phyloP scores from a whole-genome alignment of 805 yeast genomes.

The Starmerella scarabaei region DNA sequence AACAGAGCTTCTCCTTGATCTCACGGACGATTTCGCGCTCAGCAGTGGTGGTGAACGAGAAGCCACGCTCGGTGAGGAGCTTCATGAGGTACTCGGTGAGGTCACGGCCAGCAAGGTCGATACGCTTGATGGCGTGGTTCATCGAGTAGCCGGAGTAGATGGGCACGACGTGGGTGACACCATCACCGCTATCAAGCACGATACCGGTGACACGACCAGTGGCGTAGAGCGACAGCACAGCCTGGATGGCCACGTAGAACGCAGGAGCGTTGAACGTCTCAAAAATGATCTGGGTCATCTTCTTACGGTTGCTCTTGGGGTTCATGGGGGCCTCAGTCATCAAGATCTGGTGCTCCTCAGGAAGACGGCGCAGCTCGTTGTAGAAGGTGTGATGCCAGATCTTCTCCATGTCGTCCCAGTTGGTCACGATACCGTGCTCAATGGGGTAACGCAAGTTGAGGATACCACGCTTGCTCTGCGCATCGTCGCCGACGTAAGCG shows the following conservation, averaged over 20 bases:
- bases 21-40: conserved; percentile 93
- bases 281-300: conserved; percentile 98
- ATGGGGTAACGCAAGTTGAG: conserved; percentile 97
- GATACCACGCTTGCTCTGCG: conserved; percentile 99
- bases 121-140: conserved; percentile 97
- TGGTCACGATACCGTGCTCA: conserved; percentile 99
- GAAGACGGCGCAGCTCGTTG: conserved; percentile 99
- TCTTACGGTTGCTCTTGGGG: conserved; percentile 99
- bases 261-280: conserved; percentile 99
- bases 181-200: conserved; percentile 98
- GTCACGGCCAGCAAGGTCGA: conserved; percentile 99
- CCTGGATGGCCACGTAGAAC: conserved; percentile 96
- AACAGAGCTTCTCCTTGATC: conserved; percentile 97
- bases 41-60: conserved; percentile 96
- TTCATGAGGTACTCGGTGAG: conserved; percentile 98
- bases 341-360: conserved; percentile 99
- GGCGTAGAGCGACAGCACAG: conserved; percentile 93
- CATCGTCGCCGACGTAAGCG: conserved; percentile 99
- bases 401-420: conserved; percentile 99
- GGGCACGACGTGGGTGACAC: conserved; percentile 99
- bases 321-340: conserved; percentile 99
- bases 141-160: conserved; percentile 99
- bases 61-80: conserved; percentile 97
- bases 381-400: conserved; percentile 99
- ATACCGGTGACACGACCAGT: conserved; percentile 99